Evolutionary conservation across 208 protist species (phyloP), one percentile per base, ranked within the genome.

Genomic region (Crithidia sp.): DNA sequence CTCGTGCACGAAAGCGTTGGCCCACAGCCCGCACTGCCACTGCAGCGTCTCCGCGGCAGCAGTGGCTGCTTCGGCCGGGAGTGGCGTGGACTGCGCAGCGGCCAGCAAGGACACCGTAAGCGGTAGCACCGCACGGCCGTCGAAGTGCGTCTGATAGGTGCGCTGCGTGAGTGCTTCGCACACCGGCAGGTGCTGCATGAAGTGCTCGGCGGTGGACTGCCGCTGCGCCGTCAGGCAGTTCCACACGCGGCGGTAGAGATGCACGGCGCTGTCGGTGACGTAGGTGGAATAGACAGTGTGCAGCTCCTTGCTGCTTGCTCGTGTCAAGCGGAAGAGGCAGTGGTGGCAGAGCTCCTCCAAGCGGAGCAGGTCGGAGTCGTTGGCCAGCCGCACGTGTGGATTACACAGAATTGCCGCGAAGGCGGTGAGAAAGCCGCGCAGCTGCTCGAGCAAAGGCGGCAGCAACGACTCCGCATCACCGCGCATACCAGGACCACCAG

Each of bases 261-360:
- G 67, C 55, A 90, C 76, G 4, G 86, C 88, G 40, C 60, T 67
- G 57, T 89, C 86, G 50, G 76, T 75, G 16, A 88, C 78, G 82
- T 94, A 93, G 6, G 84, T 61, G 14, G 82, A 71, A 79, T 91
- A 94, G 36, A 82, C 79, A 12, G 61, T 39, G 14, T 76, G 61
- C 53, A 81, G 67, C 16, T 81, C 76, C 71, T 82, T 77, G 40
- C 53, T 72, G 55, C 64, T 71, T 44, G n/a, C 59, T 57, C 82
- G 80, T 0, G 83, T 64, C 4, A 85, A 44, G 17, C 74, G 58
- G 59, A 95, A 92, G 13, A 96, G 66, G 53, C 75, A 83, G 53
- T 89, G 80, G 63, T 87, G 88, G 44, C 81, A 83, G 43, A 94
- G 56, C 44, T 92, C 92, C 76, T 96, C 92, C 2, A 96, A 76